phyloP scores from a whole-genome alignment of 2,329 filamentous ascomycete species.

The Cladophialophora psammophila region DNA sequence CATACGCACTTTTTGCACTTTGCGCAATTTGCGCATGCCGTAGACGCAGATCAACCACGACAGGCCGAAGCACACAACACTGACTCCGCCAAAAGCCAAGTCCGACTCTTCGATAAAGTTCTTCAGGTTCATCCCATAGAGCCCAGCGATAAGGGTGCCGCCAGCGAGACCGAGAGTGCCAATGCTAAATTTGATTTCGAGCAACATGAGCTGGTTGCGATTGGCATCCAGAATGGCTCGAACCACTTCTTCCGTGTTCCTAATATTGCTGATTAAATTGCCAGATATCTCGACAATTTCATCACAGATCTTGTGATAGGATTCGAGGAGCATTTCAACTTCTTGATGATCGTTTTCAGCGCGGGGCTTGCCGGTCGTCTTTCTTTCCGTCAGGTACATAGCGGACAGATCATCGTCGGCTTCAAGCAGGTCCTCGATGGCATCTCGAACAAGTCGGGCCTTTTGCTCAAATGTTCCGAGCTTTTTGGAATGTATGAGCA shows the following conservation, averaged over 20 bases:
- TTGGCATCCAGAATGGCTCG: constrained; percentile 98
- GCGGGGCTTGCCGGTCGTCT: constrained; percentile 70
- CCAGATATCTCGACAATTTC: constrained; percentile 96
- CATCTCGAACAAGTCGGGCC: constrained; percentile 88
- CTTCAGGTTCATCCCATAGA: constrained; percentile 99
- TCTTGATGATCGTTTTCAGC: constrained; percentile 90
- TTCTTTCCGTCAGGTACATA: constrained; percentile 95
- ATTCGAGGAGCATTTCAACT: constrained; percentile 95
- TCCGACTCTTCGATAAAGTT: constrained; percentile 97
- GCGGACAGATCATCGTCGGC: constrained; percentile 92
- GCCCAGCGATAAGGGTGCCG: constrained; percentile 92
- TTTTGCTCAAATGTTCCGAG: constrained; percentile 98
- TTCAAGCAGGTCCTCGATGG: constrained; percentile 93
- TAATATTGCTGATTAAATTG: constrained; percentile 90
- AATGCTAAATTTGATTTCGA: constrained; percentile 95
- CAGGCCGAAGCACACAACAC: constrained; percentile 72
- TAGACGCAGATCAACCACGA: constrained; percentile 82
- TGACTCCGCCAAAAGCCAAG: constrained; percentile 82
- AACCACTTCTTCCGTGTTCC: constrained; percentile 97
- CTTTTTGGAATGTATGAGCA: constrained; percentile 94
- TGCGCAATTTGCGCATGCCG: constrained; percentile 81
- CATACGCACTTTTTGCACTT: constrained; percentile 89
- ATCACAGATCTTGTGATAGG: constrained; percentile 96
- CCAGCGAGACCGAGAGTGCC: constrained; percentile 93
- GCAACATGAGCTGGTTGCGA: constrained; percentile 95